Evolutionary conservation across 2,329 filamentous ascomycete species (phyloP).

Genomic region (Beauveria sp.): DNA sequence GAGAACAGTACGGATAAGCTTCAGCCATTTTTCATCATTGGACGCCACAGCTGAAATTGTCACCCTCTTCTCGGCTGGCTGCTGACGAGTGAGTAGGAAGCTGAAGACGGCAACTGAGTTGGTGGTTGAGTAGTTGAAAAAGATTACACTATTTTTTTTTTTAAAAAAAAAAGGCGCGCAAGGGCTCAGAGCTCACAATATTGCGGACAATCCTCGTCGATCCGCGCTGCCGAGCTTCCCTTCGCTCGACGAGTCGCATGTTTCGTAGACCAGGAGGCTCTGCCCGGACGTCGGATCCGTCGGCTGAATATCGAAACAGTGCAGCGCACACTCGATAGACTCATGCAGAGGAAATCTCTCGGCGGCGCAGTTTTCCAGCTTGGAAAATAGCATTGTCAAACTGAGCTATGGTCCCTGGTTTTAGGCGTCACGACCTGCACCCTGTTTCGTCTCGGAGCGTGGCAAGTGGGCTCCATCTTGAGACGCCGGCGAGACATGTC

Average conservation of each 20-base stretch:
- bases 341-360: neutral
- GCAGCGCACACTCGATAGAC: neutral
- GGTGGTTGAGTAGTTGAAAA: too few species aligned
- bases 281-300: too few species aligned
- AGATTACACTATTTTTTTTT: too few species aligned
- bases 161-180: too few species aligned
- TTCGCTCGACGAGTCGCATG: too few species aligned
- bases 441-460: neutral
- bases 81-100: neutral
- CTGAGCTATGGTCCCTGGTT: neutral
- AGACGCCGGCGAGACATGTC: conserved; percentile 4
- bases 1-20: too few species aligned
- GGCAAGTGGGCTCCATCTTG: neutral
- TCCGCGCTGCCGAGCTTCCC: too few species aligned
- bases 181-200: too few species aligned
- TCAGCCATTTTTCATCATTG: neutral
- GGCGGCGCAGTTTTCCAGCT: neutral
- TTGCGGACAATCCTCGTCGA: too few species aligned
- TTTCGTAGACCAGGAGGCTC: too few species aligned
- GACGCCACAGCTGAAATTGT: neutral
- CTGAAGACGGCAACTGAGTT: neutral
- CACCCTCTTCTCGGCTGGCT: neutral
- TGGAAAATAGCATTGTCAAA: neutral
- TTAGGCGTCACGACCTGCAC: neutral
- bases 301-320: too few species aligned